phyloP scores from a whole-genome alignment of 306 rosid species.

The Quillaja saponaria region DNA sequence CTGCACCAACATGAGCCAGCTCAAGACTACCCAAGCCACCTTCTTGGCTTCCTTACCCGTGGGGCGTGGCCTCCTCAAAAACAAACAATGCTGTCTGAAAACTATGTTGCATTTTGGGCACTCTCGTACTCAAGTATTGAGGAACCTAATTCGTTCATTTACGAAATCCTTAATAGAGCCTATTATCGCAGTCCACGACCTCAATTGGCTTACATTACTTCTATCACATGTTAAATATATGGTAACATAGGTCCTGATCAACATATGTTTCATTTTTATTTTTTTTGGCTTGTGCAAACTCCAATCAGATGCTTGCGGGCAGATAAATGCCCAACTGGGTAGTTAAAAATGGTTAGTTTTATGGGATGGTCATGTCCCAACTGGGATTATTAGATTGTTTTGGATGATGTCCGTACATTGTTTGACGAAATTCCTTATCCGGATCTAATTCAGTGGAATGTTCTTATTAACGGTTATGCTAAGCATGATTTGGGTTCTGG shows the following conservation, averaged over 20 bases:
- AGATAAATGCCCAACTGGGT: constrained; percentile 34
- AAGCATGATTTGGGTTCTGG: constrained; percentile 32
- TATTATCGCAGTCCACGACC: constrained; percentile 33
- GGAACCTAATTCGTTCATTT: constrained; percentile 34
- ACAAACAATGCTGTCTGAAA: constrained; percentile 47
- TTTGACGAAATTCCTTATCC: constrained; percentile 43
- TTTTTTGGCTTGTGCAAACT: constrained; percentile 38
- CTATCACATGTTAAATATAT: constrained; percentile 19
- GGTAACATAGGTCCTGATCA: constrained; percentile 26
- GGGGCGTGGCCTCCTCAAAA: constrained; percentile 38
- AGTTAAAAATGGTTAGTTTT: constrained; percentile 36
- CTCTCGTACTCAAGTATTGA: constrained; percentile 34
- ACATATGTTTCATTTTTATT: constrained; percentile 37
- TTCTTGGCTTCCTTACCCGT: too few relatives aligned
- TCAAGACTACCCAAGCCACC: constrained; percentile 44
- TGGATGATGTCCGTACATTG: constrained; percentile 37
- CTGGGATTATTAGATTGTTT: constrained; percentile 30
- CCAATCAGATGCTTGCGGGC: constrained; percentile 25
- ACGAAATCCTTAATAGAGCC: constrained; percentile 41
- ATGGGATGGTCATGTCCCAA: constrained; percentile 37
- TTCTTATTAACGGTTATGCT: constrained; percentile 41
- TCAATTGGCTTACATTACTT: constrained; percentile 37
- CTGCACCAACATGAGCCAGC: constrained; percentile 38
- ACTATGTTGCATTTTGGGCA: constrained; percentile 43
- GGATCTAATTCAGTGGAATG: constrained; percentile 45